Base-by-base conservation (phyloP, 1,284 basidiomycete genomes). In the Microbotryum lychnidis-dioicae region DNA sequence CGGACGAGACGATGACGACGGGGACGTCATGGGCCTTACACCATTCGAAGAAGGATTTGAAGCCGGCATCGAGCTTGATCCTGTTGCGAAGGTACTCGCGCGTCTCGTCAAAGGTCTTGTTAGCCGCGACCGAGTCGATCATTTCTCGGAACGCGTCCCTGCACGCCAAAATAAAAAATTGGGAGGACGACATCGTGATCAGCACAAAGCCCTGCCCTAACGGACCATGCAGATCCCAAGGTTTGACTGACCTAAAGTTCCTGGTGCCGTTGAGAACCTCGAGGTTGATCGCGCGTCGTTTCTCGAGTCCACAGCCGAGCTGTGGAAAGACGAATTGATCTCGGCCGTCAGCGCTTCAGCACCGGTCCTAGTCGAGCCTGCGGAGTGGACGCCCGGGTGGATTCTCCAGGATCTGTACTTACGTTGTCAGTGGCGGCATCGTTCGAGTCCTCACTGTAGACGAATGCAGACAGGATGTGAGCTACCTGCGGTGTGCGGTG, bases 1-100 rank as follows among this genome's bases (percentile, higher is more conserved):
- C 92, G 70, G 87, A 90, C 5, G 91, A 94, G 52, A 96, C 90
- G 72, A 97, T 91, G 65, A 94, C 86, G 63, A 96, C 81, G 18
- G 67, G 62, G 16, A 64, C 50, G 37, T 62, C 44, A 58, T 64
- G 44, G 8, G 48, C 54, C 55, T 65, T 57, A 56, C 59, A 67
- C 61, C 86, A 94, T 31, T 78, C 75, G 75, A 87, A 86, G 76
- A 93, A 96, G 10, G 84, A 81, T 71, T 85, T 85, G 80, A 97
- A 97, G 20, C 91, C 91, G 1, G 84, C 77, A 74, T 96, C 92
- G 50, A 96, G 82, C 58, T 81, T 80, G 75, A 94, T 90, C 72
- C 88, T 83, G 68, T 84, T 77, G 72, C 80, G 77, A 67, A 87
- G 75, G 55, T 83, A 75, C 66, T 86, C 79, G 74, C 85, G 86